These are phyloP conservation scores for Hyphodiscus hymeniophilus DNA, from an alignment of 495 filamentous ascomycete species.

Conservation along the genomic window DNA sequence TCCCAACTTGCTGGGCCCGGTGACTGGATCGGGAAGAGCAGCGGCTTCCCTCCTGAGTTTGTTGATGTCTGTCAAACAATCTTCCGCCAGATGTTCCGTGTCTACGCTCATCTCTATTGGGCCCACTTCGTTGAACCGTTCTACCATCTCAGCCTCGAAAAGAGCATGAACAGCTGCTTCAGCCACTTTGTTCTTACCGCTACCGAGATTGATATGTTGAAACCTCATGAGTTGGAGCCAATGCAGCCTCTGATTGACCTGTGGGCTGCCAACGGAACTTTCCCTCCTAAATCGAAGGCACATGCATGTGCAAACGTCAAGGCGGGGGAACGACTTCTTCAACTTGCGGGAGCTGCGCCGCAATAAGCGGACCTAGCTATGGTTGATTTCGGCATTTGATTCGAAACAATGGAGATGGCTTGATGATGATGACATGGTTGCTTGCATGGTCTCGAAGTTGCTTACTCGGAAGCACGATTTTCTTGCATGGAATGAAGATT, in stretches of 20 bases:
- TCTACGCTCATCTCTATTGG: slow-evolving; percentile 88
- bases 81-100: slow-evolving; percentile 95
- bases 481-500: slow-evolving; percentile 11
- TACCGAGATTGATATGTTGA: slow-evolving; percentile 73
- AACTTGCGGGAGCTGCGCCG: slow-evolving; percentile 6
- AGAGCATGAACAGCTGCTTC: slow-evolving; percentile 91
- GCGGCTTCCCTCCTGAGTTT: slow-evolving; percentile 81
- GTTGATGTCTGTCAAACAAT: slow-evolving; percentile 81
- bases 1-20: slow-evolving; percentile 38
- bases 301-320: slow-evolving; percentile 44
- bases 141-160: slow-evolving; percentile 74
- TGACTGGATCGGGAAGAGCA: slow-evolving; percentile 80
- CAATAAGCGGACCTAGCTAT: background rate
- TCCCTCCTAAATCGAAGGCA: slow-evolving; percentile 61
- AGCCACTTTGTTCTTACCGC: slow-evolving; percentile 87
- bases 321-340: slow-evolving; percentile 20
- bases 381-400: slow-evolving; percentile 9
- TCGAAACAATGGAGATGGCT: background rate
- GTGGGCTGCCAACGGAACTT: slow-evolving; percentile 76
- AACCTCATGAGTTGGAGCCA: slow-evolving; percentile 78
- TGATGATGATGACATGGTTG: too few relatives aligned
- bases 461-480: slow-evolving; percentile 1
- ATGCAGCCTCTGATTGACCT: slow-evolving; percentile 90
- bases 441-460: too few relatives aligned
- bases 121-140: slow-evolving; percentile 74